phyloP scores from a whole-genome alignment of 768 basidiomycete genomes.

The Boletus rubroflammeus region DNA sequence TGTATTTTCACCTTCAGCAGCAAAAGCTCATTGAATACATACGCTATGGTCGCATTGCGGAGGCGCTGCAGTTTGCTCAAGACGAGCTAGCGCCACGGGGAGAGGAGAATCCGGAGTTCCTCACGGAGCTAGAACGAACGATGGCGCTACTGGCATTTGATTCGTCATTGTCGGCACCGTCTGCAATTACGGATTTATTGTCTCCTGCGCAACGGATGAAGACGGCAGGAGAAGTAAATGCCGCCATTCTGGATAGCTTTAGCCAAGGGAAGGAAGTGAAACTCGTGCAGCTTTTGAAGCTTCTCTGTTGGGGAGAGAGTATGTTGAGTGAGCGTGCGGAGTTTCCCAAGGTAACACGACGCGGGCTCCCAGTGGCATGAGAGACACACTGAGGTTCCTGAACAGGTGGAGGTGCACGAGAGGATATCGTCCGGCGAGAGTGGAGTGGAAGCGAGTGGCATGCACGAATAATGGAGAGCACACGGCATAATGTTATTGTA shows the following conservation, averaged over 20 bases:
- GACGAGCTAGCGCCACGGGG: slow-evolving; percentile 91
- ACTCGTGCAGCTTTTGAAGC: slow-evolving; percentile 73
- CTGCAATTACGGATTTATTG: slow-evolving; percentile 74
- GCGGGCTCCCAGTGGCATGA: slow-evolving; percentile 12
- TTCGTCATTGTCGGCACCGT: slow-evolving; percentile 46
- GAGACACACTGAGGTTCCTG: slow-evolving; percentile 23
- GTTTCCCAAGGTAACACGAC: slow-evolving; percentile 65
- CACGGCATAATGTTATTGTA: slow-evolving; percentile 1
- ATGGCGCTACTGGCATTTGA: slow-evolving; percentile 92
- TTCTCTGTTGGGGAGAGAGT: slow-evolving; percentile 86
- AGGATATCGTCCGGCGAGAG: slow-evolving; percentile 14
- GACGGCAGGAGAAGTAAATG: slow-evolving; percentile 95
- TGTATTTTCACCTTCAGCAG: slow-evolving; percentile 95
- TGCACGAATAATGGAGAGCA: slow-evolving; percentile 22
- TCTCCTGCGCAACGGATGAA: slow-evolving; percentile 85
- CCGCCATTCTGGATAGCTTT: slow-evolving; percentile 87
- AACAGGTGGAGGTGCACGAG: slow-evolving; percentile 32
- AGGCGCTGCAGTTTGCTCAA: slow-evolving; percentile 90
- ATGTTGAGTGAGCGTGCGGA: slow-evolving; percentile 74
- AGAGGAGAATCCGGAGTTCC: slow-evolving; percentile 91
- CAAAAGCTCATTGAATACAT: slow-evolving; percentile 95
- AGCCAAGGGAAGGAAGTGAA: slow-evolving; percentile 94
- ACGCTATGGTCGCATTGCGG: slow-evolving; percentile 69
- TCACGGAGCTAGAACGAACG: slow-evolving; percentile 87
- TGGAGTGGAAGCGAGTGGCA: slow-evolving; percentile 17